Evolutionary conservation across 2,329 filamentous ascomycete species (phyloP), one percentile per base, ranked within the genome.

Genomic region (Botrytis byssoidea): DNA sequence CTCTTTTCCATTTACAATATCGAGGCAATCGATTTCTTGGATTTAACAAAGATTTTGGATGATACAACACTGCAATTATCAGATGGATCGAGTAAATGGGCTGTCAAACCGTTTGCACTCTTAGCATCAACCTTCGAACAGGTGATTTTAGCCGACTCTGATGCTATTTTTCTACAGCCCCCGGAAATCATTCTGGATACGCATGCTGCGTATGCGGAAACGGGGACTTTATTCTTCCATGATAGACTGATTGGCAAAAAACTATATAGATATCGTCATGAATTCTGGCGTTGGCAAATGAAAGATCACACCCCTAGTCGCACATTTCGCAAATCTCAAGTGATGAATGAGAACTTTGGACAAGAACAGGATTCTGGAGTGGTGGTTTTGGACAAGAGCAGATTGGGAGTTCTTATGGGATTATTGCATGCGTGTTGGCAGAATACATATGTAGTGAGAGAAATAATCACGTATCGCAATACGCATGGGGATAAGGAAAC

Each of bases 401-500:
- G 83, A 0, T 74, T 82, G 0, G 78, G 81, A 0, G 79, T 85
- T 4, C 60, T 86, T 20, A 79, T 83, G 18, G 84, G 80, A 0
- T 76, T 86, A 2, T 76, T 86, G 12, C 84, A 85, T 65, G 77
- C 80, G 0, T 82, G 80, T n/a, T 86, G 84, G 85, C 84, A 85
- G 75, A 86, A 86, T 69, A 82, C 81, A 1, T 77, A 80, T 10
- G 76, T 74, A 0, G 83, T 85, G 1, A 81, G 84, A 0, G 81
- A 84, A 5, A 78, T 83, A 40, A 79, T 82, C 16, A 84, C 84
- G 1, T 85, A 85, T 74, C 79, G 80, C 46, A 77, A 84, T 42
- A 83, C 80, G 0, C 83, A 85, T 35, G 85, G 85, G 0, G 85
- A 86, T 55, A 85, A 86, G 75, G 85, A 86, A 75, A 83, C 81